A percentile compares a stretch with the other conserved stretches of the same genome.
These are phyloP conservation scores for Ophiostoma australiae DNA, from an alignment of 2,329 filamentous ascomycete genomes.

Conservation along the genomic window DNA sequence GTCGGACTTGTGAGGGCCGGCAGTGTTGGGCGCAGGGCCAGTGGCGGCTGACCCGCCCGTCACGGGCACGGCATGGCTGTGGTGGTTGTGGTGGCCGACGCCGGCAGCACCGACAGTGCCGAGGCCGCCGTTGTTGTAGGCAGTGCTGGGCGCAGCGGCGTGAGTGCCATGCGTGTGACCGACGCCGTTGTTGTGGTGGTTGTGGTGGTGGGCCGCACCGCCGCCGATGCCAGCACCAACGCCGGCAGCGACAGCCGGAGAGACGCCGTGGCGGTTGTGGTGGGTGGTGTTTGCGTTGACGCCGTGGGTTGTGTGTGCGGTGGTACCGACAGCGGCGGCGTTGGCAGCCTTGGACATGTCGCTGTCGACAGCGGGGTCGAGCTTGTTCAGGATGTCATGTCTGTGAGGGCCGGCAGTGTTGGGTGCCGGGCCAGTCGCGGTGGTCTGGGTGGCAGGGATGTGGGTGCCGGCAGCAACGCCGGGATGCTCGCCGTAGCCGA, in stretches of 20 bases:
- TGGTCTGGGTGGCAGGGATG: slow-evolving; percentile 22
- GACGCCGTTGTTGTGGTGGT: slow-evolving; percentile 14
- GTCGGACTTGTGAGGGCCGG: slow-evolving; percentile 33
- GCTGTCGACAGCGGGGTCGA: slow-evolving; percentile 40
- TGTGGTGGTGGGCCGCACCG: slow-evolving; percentile 18
- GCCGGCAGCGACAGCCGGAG: neutral
- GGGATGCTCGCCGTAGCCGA: slow-evolving; percentile 3
- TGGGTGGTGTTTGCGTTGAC: neutral
- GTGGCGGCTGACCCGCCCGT: neutral
- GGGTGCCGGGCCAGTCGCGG: slow-evolving; percentile 25
- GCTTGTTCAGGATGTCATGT: slow-evolving; percentile 40
- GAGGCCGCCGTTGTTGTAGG: slow-evolving; percentile 2
- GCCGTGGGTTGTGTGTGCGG: neutral
- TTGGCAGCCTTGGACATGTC: slow-evolving; percentile 27
- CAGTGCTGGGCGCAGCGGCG: slow-evolving; percentile 3
- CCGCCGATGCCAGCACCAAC: slow-evolving; percentile 11
- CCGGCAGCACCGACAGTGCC: neutral
- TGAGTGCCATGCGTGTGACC: neutral
- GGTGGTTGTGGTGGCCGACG: neutral
- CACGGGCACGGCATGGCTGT: neutral
- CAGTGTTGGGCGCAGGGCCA: slow-evolving; percentile 35
- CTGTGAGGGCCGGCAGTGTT: slow-evolving; percentile 37
- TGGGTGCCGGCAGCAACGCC: slow-evolving; percentile 19
- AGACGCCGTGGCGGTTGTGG: slow-evolving; percentile 9
- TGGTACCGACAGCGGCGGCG: neutral